phyloP scores from a whole-genome alignment of 176 grass and related monocot species.

The Carex scoparia region DNA sequence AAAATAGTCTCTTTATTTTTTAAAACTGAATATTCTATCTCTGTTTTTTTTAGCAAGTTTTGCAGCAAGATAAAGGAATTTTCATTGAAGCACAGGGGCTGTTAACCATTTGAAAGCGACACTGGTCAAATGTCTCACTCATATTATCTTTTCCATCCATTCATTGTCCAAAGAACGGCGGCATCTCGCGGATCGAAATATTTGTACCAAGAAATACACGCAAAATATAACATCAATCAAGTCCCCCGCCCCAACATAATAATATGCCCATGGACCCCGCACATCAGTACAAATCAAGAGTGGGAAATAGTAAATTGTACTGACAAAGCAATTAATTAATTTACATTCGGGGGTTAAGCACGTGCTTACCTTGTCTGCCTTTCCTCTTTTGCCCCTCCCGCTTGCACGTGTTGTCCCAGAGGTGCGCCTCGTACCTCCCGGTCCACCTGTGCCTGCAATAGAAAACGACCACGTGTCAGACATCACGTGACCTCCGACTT shows the following conservation, averaged over 20 bases:
- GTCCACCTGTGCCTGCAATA: constrained; percentile 79
- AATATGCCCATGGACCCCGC: neutral
- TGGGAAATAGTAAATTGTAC: neutral
- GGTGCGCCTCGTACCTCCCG: constrained; percentile 76
- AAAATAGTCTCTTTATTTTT: neutral
- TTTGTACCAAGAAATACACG: constrained; percentile 8
- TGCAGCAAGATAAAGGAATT: neutral
- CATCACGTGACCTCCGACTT: neutral
- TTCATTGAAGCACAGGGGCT: neutral
- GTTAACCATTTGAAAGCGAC: constrained; percentile 32
- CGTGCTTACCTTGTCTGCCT: constrained; percentile 67
- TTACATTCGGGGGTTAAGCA: neutral
- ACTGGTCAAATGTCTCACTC: constrained; percentile 24
- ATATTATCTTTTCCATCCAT: neutral
- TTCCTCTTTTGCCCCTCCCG: constrained; percentile 77
- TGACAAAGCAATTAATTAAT: neutral
- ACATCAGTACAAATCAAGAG: neutral
- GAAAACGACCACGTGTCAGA: constrained; percentile 24
- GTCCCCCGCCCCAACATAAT: neutral
- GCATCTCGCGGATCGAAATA: constrained; percentile 17
- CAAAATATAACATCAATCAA: constrained; percentile 37
- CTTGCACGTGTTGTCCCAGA: constrained; percentile 89
- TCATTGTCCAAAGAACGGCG: constrained; percentile 35
- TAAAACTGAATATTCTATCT: neutral
- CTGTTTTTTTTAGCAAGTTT: neutral